Conservation (phyloP, 371 early-diverging fungal species). For the Funneliformis caledonium region DNA sequence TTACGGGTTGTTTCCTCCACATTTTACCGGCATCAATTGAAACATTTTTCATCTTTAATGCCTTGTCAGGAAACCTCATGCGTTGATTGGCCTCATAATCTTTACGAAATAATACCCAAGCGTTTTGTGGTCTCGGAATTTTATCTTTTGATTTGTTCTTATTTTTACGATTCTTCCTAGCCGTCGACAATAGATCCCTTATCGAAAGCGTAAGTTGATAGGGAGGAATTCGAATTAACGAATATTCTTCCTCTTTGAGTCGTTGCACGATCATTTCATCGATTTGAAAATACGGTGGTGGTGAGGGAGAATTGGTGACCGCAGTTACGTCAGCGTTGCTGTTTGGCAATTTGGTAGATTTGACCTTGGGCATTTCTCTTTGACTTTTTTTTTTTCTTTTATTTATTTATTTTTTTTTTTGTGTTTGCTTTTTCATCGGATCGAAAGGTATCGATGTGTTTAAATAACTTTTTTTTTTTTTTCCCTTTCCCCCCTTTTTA, state of each 20-base stretch:
- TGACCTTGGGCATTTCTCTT: not conserved
- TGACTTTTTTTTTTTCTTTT: not conserved
- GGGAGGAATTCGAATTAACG: conserved; percentile 6
- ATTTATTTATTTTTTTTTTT: not conserved
- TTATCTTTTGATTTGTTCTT: not conserved
- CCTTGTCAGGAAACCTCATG: not conserved
- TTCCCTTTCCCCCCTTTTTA: no score
- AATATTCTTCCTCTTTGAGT: not conserved
- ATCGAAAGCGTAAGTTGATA: conserved; percentile 15
- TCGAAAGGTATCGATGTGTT: not conserved
- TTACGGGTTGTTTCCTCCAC: not conserved
- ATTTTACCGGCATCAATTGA: not conserved
- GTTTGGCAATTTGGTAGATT: not conserved
- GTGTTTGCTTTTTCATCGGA: no score
- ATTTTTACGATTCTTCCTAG: not conserved
- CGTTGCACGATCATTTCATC: not conserved
- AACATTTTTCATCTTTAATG: not conserved
- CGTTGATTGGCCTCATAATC: conserved; percentile 23
- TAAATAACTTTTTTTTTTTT: not conserved
- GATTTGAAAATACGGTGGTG: not conserved
- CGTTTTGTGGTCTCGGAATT: conserved; percentile 27
- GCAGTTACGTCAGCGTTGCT: not conserved
- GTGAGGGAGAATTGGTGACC: not conserved
- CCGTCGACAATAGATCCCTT: not conserved
- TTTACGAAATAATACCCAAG: conserved; percentile 30